Evolutionary conservation across 805 yeast genomes (phyloP).

Genomic region (Nakazawaea wickerhamii): DNA sequence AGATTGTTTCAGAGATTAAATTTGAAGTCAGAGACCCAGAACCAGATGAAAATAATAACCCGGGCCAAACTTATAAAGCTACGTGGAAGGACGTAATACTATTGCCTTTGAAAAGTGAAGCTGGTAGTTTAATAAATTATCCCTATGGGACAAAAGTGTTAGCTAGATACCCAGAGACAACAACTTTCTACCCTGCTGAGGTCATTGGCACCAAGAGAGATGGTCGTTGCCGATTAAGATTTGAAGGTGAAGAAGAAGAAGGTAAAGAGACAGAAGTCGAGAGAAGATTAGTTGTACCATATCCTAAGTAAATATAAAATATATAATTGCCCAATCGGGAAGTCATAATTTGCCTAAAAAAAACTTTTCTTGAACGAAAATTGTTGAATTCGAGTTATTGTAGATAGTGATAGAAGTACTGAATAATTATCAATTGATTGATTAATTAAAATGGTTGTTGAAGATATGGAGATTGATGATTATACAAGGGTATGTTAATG

Average conservation of each 20-base stretch:
- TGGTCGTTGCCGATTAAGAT: conserved; percentile 71
- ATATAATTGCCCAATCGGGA: conserved; percentile 1
- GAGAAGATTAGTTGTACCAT: conserved; percentile 76
- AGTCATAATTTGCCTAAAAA: conserved; percentile 1
- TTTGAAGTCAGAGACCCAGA: conserved; percentile 97
- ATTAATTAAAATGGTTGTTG: conserved; percentile 20
- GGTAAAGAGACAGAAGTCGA: conserved; percentile 93
- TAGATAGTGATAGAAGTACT: no score
- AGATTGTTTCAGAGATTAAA: conserved; percentile 58
- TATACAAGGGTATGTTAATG: conserved; percentile 34
- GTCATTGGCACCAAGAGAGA: conserved; percentile 75
- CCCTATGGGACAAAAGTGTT: conserved; percentile 78
- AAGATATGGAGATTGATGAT: conserved; percentile 59
- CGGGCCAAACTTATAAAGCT: conserved; percentile 82
- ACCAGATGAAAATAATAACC: conserved; percentile 88
- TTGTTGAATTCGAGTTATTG: no score
- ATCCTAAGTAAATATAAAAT: conserved; percentile 32
- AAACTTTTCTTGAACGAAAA: conserved; percentile 2
- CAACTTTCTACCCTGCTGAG: conserved; percentile 93
- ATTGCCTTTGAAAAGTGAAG: conserved; percentile 53
- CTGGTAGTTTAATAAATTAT: conserved; percentile 41
- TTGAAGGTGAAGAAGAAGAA: conserved; percentile 96
- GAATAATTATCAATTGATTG: not conserved
- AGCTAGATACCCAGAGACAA: conserved; percentile 95
- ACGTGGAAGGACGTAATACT: conserved; percentile 73